Percentiles rank a stretch among this genome's conserved stretches.
phyloP scores from a whole-genome alignment of 129 eudicot genomes.

The Oenanthe sinensis region DNA sequence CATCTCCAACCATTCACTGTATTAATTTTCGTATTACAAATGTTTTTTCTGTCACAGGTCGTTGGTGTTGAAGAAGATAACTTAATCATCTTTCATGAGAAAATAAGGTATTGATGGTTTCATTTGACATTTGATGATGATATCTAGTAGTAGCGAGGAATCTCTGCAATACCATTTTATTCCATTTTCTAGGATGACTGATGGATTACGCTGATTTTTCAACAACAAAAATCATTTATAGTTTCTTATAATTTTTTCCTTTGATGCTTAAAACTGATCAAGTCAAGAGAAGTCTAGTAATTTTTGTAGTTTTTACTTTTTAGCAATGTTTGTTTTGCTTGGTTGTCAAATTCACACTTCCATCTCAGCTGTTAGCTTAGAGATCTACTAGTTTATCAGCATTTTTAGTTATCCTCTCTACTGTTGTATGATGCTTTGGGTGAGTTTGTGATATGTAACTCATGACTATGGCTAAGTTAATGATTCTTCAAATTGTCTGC shows the following conservation, averaged over 20 bases:
- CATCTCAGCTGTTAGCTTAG: constrained; percentile 2
- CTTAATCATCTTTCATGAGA: constrained; percentile 69
- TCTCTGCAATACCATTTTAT: background rate
- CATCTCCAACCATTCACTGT: background rate
- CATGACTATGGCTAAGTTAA: constrained; percentile 3
- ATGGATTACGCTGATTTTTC: background rate
- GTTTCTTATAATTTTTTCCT: background rate
- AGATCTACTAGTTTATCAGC: background rate
- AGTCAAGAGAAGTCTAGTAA: background rate
- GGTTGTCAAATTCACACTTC: background rate
- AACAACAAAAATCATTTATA: background rate
- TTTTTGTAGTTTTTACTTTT: background rate
- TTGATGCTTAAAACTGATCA: background rate
- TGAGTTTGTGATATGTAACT: background rate
- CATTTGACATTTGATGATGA: constrained; percentile 9
- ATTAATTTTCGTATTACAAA: constrained; percentile 3
- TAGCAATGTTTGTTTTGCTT: background rate
- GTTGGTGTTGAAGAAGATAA: constrained; percentile 83
- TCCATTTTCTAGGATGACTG: background rate
- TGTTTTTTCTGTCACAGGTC: constrained; percentile 38
- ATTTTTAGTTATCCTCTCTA: background rate
- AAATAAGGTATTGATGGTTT: constrained; percentile 55
- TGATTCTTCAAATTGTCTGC: constrained; percentile 20
- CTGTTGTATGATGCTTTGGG: background rate
- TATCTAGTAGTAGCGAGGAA: background rate